These are phyloP conservation scores for Lipomyces yamanashiensis DNA, from an alignment of 805 yeast genomes.

Conservation along the genomic window DNA sequence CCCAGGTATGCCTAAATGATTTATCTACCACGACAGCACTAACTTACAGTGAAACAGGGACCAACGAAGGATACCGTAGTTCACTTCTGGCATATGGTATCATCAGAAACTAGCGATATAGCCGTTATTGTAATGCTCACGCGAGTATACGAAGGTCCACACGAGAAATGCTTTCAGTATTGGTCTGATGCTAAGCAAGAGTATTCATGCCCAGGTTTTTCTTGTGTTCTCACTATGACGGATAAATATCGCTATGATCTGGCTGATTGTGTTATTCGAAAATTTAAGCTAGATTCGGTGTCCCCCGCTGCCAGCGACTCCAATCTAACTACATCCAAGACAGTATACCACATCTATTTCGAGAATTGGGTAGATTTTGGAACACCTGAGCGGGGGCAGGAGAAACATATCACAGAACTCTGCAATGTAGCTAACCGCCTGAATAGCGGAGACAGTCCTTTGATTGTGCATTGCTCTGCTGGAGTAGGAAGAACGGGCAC, in stretches of 20 bases:
- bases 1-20: slow-evolving; percentile 45
- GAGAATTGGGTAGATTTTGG: slow-evolving; percentile 85
- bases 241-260: slow-evolving; percentile 5
- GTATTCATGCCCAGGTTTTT: slow-evolving; percentile 11
- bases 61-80: slow-evolving; percentile 74
- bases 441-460: slow-evolving; percentile 55
- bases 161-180: slow-evolving; percentile 80
- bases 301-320: slow-evolving; percentile 23
- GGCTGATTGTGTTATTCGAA: slow-evolving; percentile 34
- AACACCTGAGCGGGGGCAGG: slow-evolving; percentile 53
- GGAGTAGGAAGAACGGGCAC: slow-evolving; percentile 98
- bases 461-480: slow-evolving; percentile 89
- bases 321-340: slow-evolving; percentile 30
- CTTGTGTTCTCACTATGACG: slow-evolving; percentile 7
- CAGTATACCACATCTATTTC: slow-evolving; percentile 68
- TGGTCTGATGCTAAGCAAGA: slow-evolving; percentile 63
- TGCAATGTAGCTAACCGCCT: slow-evolving; percentile 53
- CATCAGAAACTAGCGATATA: slow-evolving; percentile 67
- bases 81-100: slow-evolving; percentile 83
- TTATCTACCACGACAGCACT: neutral
- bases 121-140: slow-evolving; percentile 74
- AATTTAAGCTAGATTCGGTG: slow-evolving; percentile 16
- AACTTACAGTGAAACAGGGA: slow-evolving; percentile 58
- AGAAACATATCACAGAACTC: slow-evolving; percentile 61
- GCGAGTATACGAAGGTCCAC: slow-evolving; percentile 73